phyloP scores from a whole-genome alignment of 169 alveolate species.

The Amoebophrya sp. region DNA sequence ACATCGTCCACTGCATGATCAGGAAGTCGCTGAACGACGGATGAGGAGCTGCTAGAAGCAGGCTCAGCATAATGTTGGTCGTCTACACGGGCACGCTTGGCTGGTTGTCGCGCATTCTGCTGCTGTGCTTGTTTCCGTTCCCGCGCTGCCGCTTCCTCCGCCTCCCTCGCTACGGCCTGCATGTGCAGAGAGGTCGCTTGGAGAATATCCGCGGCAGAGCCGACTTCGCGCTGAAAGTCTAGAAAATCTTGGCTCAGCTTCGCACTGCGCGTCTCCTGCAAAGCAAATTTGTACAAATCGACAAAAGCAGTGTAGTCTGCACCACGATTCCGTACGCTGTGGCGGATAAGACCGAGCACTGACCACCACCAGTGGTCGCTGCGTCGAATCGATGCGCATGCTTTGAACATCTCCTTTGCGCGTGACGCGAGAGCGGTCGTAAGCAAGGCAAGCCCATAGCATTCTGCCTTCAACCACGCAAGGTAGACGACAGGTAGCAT shows the following conservation, averaged over 20 bases:
- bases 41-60: too few relatives aligned
- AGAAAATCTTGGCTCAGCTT: neutral
- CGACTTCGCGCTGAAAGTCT: neutral
- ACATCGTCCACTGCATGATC: neutral
- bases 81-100: too few relatives aligned
- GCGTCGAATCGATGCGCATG: neutral
- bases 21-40: neutral
- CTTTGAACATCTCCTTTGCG: neutral
- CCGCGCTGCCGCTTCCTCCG: neutral
- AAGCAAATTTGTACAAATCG: neutral
- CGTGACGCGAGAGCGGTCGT: neutral
- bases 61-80: too few relatives aligned
- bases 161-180: neutral
- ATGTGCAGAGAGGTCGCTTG: neutral
- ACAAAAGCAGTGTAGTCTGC: neutral
- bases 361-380: neutral
- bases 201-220: neutral
- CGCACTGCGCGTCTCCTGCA: neutral
- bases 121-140: neutral
- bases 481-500: neutral
- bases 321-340: neutral
- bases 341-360: neutral
- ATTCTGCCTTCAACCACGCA: neutral
- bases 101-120: neutral
- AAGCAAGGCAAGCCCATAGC: neutral